Evolutionary conservation across 2,329 filamentous ascomycete genomes (phyloP).

Genomic region (Calonectria naviculata): DNA sequence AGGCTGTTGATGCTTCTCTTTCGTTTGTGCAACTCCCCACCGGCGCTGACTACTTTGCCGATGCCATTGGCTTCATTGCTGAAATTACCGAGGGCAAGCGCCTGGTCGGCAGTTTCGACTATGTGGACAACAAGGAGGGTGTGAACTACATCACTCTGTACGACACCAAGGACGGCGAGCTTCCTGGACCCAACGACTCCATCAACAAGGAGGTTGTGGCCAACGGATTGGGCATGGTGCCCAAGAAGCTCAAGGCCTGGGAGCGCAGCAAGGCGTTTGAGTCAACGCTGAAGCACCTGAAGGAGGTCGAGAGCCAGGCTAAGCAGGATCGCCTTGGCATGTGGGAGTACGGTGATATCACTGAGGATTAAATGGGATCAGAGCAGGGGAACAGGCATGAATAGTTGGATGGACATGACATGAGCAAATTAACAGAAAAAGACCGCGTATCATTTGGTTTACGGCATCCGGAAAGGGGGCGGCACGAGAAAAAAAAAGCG

Average conservation of each 20-base stretch:
- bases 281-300: conserved; percentile 77
- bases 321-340: conserved; percentile 86
- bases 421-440: conserved; percentile 24
- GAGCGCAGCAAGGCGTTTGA: conserved; percentile 79
- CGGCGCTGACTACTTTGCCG: conserved; percentile 82
- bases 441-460: conserved; percentile 17
- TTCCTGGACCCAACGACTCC: conserved; percentile 75
- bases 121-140: conserved; percentile 81
- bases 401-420: conserved; percentile 13
- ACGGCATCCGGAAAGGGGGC: conserved; percentile 17
- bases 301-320: conserved; percentile 79
- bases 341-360: conserved; percentile 99
- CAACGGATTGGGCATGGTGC: conserved; percentile 90
- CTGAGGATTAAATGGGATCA: conserved; percentile 75
- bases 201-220: conserved; percentile 89
- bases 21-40: conserved; percentile 91
- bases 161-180: conserved; percentile 73
- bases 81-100: conserved; percentile 80
- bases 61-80: conserved; percentile 80
- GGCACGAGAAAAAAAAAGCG: conserved; percentile 23
- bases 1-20: conserved; percentile 87
- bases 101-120: conserved; percentile 92
- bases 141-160: conserved; percentile 89
- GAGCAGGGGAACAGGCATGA: conserved; percentile 6
- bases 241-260: conserved; percentile 91